Evolutionary conservation across 768 basidiomycete species (phyloP).

Genomic region (Rhodosporidiobolus sp.): DNA sequence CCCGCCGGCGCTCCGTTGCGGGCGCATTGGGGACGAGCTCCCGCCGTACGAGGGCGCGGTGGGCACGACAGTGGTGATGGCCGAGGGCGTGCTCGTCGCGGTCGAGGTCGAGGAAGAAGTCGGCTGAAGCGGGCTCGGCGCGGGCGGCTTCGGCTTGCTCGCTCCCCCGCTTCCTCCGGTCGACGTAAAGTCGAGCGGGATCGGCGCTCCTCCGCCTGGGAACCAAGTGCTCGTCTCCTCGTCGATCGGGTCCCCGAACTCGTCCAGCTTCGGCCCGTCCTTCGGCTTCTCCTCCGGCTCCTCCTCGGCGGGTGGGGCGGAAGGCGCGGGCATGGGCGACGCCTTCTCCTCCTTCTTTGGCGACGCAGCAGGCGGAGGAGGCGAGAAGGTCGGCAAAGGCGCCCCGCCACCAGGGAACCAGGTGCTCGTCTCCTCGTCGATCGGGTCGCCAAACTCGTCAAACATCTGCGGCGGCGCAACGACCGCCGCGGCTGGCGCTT

Average conservation of each 20-base stretch:
- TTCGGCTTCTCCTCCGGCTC: background rate
- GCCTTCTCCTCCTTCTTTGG: background rate
- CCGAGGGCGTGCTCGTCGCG: background rate
- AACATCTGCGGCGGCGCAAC: background rate
- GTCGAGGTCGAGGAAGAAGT: background rate
- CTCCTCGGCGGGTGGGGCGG: background rate
- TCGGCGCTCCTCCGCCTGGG: constrained; percentile 3
- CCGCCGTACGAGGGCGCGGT: constrained; percentile 21
- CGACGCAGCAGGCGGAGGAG: background rate
- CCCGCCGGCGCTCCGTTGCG: constrained; percentile 11
- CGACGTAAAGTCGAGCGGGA: background rate
- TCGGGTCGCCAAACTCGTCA: constrained; percentile 25
- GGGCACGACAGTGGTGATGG: constrained; percentile 4
- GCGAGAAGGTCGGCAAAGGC: background rate
- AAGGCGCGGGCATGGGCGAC: background rate
- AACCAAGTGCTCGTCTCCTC: constrained; percentile 35
- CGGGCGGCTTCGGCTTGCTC: constrained; percentile 8
- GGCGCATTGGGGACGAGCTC: constrained; percentile 16
- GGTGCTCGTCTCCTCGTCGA: constrained; percentile 19
- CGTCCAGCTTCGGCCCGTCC: background rate
- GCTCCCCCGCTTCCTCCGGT: too few species aligned
- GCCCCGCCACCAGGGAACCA: constrained; percentile 15
- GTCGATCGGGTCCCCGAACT: constrained; percentile 29
- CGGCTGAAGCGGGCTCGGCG: background rate
- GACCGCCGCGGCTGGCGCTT: background rate